Conservation (phyloP, 306 rosid genomes). For the Rosa chinensis region DNA sequence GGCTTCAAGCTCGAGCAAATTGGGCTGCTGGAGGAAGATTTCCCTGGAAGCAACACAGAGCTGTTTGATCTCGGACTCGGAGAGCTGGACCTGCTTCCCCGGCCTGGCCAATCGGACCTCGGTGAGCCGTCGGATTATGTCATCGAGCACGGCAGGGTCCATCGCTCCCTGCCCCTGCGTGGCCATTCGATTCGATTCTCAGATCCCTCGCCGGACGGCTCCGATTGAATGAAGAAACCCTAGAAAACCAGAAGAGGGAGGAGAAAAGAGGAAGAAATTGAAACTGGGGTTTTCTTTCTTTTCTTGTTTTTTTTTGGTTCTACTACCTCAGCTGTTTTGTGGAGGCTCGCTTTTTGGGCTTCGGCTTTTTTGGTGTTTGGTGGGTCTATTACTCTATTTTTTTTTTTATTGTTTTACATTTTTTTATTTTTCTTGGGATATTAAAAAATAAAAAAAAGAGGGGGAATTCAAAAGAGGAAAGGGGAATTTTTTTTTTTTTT, state of each 20-base stretch:
- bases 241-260: slow-evolving; percentile 15
- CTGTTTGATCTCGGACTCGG: slow-evolving; percentile 92
- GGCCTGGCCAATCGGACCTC: slow-evolving; percentile 82
- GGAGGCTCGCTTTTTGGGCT: slow-evolving; percentile 7
- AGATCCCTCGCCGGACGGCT: slow-evolving; percentile 21
- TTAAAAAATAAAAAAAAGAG: neutral
- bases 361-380: slow-evolving; percentile 4
- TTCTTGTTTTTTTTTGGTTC: neutral
- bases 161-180: slow-evolving; percentile 59
- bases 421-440: slow-evolving; percentile 1
- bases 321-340: slow-evolving; percentile 9
- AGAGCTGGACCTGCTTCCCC: slow-evolving; percentile 86
- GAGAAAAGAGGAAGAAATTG: neutral
- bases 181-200: slow-evolving; percentile 35
- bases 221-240: slow-evolving; percentile 18
- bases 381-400: neutral
- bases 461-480: neutral
- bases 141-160: slow-evolving; percentile 79
- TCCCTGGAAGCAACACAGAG: slow-evolving; percentile 77
- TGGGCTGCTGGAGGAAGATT: slow-evolving; percentile 75
- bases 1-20: slow-evolving; percentile 94
- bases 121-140: slow-evolving; percentile 80
- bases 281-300: neutral
- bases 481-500: neutral
- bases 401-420: neutral